Evolutionary conservation across 192 early-diverging fungal species (phyloP), one percentile per base, ranked within the genome.

Genomic region (Entomortierella beljakovae): DNA sequence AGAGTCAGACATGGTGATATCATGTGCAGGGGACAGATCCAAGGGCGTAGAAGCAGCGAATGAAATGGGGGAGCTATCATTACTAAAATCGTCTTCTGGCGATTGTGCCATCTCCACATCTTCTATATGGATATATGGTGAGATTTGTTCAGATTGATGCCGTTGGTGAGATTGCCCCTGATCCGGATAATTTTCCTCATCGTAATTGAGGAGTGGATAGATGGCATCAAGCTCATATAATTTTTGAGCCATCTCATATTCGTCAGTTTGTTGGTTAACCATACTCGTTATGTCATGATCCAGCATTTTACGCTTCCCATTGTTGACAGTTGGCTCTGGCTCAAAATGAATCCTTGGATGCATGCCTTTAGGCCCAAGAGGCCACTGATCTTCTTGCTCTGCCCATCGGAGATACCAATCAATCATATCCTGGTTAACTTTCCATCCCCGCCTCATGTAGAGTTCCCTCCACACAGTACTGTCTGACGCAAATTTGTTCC

Each of bases 381-480:
- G 38, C 57, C 66, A 58, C n/a, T 58, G 46, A 18, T 43, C 57
- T 18, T 48, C 70, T 2, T 64, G 50, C 40, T 70, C 55, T 20
- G 53, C 51, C 53, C 61, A 61, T 0, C 32, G 55, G 15, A 82
- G 38, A 54, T 81, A 83, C 72, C 72, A 80, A 28, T 81, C 74
- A 11, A 83, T 40, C 68, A 83, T 69, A 6, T 62, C 72, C 20
- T 67, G 60, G 51, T 82, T 82, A 7, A 82, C 82, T 3, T 70
- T 71, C 82, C 84, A 80, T 42, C 80, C 82, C 22, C 71, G 80
- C 32, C 51, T 35, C 23, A 80, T 62, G 49, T 84, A 94, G 15
- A 92, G 66, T 18, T 70, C 61, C 46, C 85, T 76, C 93, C 93
- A 94, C 2, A 92, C 49, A 7, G 62, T 52, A 59, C 89, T 87